phyloP scores from a whole-genome alignment of 306 rosid genomes.

The Trichosanthes truncata region DNA sequence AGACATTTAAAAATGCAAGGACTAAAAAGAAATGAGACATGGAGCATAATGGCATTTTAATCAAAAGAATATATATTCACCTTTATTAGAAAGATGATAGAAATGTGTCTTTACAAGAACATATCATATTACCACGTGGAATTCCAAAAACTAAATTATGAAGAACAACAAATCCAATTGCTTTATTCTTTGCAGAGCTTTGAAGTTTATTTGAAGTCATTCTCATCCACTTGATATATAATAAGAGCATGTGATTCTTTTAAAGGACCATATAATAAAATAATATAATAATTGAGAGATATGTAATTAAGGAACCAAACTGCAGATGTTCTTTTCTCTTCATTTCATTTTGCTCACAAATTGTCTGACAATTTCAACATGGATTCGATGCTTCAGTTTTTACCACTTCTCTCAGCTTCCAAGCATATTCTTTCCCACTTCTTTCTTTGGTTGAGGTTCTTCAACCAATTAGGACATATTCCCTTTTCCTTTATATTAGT shows the following conservation, averaged over 20 bases:
- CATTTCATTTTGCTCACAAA: background rate
- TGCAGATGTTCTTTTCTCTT: background rate
- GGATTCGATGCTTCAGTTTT: background rate
- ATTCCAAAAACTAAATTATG: no score
- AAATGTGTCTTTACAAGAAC: no score
- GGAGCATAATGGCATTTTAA: no score
- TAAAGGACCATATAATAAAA: background rate
- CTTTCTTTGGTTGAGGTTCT: background rate
- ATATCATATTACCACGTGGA: no score
- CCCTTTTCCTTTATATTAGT: background rate
- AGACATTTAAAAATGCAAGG: no score
- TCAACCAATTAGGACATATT: constrained; percentile 1
- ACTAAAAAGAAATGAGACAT: no score
- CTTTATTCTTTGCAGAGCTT: background rate
- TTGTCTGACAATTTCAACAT: constrained; percentile 2
- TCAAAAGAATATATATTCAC: no score
- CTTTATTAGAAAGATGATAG: no score
- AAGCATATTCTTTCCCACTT: background rate
- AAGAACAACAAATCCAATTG: background rate
- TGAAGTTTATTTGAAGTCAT: background rate
- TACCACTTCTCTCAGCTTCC: background rate
- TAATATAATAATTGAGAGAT: background rate
- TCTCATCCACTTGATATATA: constrained; percentile 3
- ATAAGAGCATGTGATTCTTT: constrained; percentile 4
- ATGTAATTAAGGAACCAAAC: background rate